A percentile compares a stretch with the other conserved stretches of the same genome.
Conservation (phyloP, 345 rosid genomes). For the Acer yangbiense region DNA sequence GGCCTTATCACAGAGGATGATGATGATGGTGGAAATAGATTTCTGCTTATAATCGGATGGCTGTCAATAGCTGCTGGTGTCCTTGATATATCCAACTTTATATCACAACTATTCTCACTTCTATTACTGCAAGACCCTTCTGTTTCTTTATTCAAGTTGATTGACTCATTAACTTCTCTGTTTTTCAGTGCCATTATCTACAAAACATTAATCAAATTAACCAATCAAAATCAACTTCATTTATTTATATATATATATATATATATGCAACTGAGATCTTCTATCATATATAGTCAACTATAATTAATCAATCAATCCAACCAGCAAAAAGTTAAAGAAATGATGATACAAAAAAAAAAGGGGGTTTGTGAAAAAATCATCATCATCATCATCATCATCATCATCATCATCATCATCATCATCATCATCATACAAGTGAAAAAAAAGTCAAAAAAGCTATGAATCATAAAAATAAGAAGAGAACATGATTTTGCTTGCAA, state of each 20-base stretch:
- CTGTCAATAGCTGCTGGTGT: constrained; percentile 75
- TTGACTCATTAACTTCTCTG: constrained; percentile 82
- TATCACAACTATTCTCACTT: constrained; percentile 92
- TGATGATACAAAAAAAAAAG: neutral
- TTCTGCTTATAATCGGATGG: constrained; percentile 46
- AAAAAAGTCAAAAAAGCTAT: constrained; percentile 24
- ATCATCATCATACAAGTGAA: constrained; percentile 21
- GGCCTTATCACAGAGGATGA: constrained; percentile 45
- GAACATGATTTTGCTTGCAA: constrained; percentile 17
- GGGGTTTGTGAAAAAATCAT: neutral
- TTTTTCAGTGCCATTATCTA: constrained; percentile 88
- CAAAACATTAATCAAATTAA: constrained; percentile 7
- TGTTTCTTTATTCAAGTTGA: constrained; percentile 93
- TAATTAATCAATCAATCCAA: constrained; percentile 20
- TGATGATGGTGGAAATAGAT: constrained; percentile 69
- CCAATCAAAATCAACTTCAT: constrained; percentile 18
- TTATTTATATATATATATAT: no score
- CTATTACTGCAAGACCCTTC: constrained; percentile 92
- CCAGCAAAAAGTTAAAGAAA: constrained; percentile 9
- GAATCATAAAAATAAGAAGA: constrained; percentile 11
- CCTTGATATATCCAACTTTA: constrained; percentile 77
- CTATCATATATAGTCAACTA: neutral
- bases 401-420: constrained; percentile 5
- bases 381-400: constrained; percentile 19
- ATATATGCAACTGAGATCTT: no score